Evolutionary conservation across 768 basidiomycete genomes (phyloP).

Genomic region (Termitomyces sp.): DNA sequence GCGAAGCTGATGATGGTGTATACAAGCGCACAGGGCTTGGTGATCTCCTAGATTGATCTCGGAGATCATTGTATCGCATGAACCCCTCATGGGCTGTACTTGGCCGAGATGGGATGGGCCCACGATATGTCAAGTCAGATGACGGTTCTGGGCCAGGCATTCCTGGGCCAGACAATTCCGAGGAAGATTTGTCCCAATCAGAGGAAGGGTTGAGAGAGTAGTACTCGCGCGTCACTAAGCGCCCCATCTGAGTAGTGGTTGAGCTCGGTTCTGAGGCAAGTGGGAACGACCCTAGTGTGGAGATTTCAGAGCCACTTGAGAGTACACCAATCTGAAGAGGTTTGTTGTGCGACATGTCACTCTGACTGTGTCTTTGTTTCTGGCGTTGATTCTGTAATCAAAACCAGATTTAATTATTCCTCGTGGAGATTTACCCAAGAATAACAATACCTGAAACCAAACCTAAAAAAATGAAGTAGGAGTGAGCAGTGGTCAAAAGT

Average conservation of each 20-base stretch:
- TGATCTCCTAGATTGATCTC: slow-evolving; percentile 10
- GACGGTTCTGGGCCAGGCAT: slow-evolving; percentile 39
- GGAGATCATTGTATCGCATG: slow-evolving; percentile 3
- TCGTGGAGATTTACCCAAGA: slow-evolving; percentile 10
- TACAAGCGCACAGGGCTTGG: slow-evolving; percentile 23
- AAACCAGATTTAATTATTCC: slow-evolving; percentile 18
- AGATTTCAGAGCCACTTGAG: slow-evolving; percentile 38
- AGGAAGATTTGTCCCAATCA: slow-evolving; percentile 31
- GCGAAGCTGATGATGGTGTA: slow-evolving; percentile 14
- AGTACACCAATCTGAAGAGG: slow-evolving; percentile 66
- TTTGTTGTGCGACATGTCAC: slow-evolving; percentile 46
- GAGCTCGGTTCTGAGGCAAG: slow-evolving; percentile 9
- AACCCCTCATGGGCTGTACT: slow-evolving; percentile 6
- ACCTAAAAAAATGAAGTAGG: slow-evolving; percentile 48
- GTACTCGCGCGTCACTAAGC: slow-evolving; percentile 17
- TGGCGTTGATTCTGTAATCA: slow-evolving; percentile 76
- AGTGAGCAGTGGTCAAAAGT: slow-evolving; percentile 11
- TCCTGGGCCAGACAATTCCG: slow-evolving; percentile 52
- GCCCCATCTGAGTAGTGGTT: background rate
- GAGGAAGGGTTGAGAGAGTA: slow-evolving; percentile 26
- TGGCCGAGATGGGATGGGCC: slow-evolving; percentile 10
- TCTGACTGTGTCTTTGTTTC: slow-evolving; percentile 72
- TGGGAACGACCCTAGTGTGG: slow-evolving; percentile 19
- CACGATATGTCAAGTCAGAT: slow-evolving; percentile 5
- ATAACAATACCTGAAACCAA: slow-evolving; percentile 74